phyloP scores from a whole-genome alignment of 73 alveolate genomes.

The Effrenium voratum region DNA sequence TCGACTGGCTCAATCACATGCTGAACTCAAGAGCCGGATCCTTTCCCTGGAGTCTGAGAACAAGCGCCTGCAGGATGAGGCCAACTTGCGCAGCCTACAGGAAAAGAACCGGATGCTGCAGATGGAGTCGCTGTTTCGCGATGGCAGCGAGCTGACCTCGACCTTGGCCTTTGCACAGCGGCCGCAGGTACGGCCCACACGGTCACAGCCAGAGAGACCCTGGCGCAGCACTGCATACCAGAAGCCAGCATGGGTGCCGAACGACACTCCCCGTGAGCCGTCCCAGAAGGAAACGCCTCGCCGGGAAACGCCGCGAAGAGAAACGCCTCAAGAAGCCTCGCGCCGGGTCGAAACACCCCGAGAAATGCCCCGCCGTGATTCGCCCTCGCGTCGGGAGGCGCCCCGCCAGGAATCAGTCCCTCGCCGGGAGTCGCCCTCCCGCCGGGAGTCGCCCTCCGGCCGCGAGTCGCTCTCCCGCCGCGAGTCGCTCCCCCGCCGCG shows the following conservation, averaged over 20 bases:
- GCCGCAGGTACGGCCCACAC: conserved; percentile 12
- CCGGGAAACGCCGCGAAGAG: not conserved
- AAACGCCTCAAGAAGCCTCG: not conserved
- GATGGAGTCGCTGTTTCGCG: conserved; percentile 43
- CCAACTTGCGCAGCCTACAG: conserved; percentile 51
- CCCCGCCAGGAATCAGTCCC: not conserved
- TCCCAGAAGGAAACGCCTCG: not conserved
- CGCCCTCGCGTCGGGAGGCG: not conserved
- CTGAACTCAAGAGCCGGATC: conserved; percentile 73
- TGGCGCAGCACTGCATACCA: conserved; percentile 20
- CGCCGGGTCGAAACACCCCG: not conserved
- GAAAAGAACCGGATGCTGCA: conserved; percentile 66
- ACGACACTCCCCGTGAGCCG: not conserved
- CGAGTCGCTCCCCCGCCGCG: not conserved
- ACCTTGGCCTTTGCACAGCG: not conserved
- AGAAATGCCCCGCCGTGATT: not conserved
- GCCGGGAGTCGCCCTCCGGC: not conserved
- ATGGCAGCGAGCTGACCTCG: not conserved
- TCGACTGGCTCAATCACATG: conserved; percentile 73
- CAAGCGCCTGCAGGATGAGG: conserved; percentile 74
- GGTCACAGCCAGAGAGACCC: conserved; percentile 8
- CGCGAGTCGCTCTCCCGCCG: not conserved
- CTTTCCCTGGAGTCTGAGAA: conserved; percentile 70
- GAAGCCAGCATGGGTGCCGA: conserved; percentile 31
- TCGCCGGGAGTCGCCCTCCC: too few relatives aligned